A percentile compares a stretch with the other conserved stretches of the same genome.
Conservation (phyloP, 495 filamentous ascomycete genomes). For the Neurospora cerealis region DNA sequence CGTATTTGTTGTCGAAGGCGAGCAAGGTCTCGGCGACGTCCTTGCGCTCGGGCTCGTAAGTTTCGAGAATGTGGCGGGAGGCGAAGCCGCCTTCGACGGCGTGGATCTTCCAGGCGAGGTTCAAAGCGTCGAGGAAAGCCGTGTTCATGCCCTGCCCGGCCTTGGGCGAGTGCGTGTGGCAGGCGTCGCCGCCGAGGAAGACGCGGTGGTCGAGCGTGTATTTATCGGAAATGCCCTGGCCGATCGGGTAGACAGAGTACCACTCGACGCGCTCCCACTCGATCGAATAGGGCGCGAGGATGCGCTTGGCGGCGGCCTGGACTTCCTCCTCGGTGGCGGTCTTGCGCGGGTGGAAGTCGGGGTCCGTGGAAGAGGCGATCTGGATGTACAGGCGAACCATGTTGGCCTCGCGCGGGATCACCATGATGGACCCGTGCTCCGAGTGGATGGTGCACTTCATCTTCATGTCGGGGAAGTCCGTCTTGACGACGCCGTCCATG, state of each 20-base stretch:
- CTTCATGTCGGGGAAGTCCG: slow-evolving; percentile 71
- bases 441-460: slow-evolving; percentile 84
- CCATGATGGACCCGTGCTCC: slow-evolving; percentile 59
- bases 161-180: slow-evolving; percentile 73
- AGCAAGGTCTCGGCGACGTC: slow-evolving; percentile 61
- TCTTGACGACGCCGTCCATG: slow-evolving; percentile 65
- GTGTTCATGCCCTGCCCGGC: slow-evolving; percentile 84
- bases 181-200: slow-evolving; percentile 73
- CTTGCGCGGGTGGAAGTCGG: slow-evolving; percentile 49
- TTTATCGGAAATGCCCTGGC: slow-evolving; percentile 59
- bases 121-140: slow-evolving; percentile 70
- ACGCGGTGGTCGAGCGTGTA: slow-evolving; percentile 60
- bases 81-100: slow-evolving; percentile 57
- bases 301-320: slow-evolving; percentile 52
- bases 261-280: slow-evolving; percentile 61
- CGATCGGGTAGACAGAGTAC: slow-evolving; percentile 63
- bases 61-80: slow-evolving; percentile 47
- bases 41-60: slow-evolving; percentile 63
- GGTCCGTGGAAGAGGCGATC: slow-evolving; percentile 55
- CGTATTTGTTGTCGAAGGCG: slow-evolving; percentile 63
- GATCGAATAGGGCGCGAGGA: slow-evolving; percentile 57
- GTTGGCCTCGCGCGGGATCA: slow-evolving; percentile 64
- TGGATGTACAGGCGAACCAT: slow-evolving; percentile 73
- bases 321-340: slow-evolving; percentile 58
- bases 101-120: slow-evolving; percentile 78